These are phyloP conservation scores for Pseudotulostoma volvatum DNA, from an alignment of 495 filamentous ascomycete species.

Conservation along the genomic window DNA sequence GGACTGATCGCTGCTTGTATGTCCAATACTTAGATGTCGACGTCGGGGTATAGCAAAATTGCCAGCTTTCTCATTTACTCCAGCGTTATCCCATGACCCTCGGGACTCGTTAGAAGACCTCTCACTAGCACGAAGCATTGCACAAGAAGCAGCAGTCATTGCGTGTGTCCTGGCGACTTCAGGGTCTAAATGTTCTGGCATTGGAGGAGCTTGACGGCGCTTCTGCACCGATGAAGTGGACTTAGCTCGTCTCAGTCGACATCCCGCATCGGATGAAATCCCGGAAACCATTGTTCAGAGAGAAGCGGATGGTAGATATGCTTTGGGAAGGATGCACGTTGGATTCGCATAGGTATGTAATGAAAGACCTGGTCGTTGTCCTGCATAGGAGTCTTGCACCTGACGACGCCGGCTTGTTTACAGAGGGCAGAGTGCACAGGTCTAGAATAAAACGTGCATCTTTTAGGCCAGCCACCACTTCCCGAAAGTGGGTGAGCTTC, in stretches of 20 bases:
- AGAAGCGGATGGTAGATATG: constrained; percentile 8
- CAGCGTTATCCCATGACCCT: constrained; percentile 17
- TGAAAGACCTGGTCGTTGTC: too few relatives aligned
- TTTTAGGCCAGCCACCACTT: too few relatives aligned
- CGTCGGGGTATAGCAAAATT: constrained; percentile 24
- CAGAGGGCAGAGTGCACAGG: too few relatives aligned
- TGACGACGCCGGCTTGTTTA: too few relatives aligned
- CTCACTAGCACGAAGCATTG: constrained; percentile 42
- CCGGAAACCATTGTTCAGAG: constrained; percentile 29
- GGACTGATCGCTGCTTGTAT: constrained; percentile 1
- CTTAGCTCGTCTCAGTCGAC: constrained; percentile 40
- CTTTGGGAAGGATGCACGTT: neutral
- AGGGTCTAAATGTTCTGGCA: constrained; percentile 32
- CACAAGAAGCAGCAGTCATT: constrained; percentile 47
- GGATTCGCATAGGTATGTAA: too few relatives aligned
- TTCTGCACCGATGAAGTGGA: constrained; percentile 45
- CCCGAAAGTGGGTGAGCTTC: too few relatives aligned
- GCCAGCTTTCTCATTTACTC: constrained; percentile 11
- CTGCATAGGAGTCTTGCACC: too few relatives aligned
- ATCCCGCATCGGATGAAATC: constrained; percentile 24
- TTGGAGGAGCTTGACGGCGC: constrained; percentile 7
- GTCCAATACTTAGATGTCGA: constrained; percentile 8
- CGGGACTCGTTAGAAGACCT: constrained; percentile 19
- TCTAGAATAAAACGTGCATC: too few relatives aligned
- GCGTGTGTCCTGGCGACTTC: constrained; percentile 44